These are phyloP conservation scores for Fusarium sp. DNA, from an alignment of 2,329 filamentous ascomycete species.

Conservation along the genomic window DNA sequence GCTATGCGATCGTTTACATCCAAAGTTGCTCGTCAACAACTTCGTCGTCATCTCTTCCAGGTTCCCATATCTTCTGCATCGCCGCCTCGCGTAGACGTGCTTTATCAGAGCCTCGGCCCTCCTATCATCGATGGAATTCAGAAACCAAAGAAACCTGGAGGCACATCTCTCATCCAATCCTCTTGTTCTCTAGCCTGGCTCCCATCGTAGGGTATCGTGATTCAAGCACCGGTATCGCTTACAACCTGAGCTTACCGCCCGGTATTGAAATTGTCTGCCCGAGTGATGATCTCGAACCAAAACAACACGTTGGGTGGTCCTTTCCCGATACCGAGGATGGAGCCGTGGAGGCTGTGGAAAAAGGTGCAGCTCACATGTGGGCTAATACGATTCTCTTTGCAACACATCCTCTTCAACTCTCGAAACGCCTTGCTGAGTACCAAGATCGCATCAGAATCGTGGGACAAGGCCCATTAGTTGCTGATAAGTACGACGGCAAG, in stretches of 20 bases:
- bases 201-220: conserved; percentile 30
- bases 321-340: conserved; percentile 36
- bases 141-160: conserved; percentile 60
- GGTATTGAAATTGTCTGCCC: conserved; percentile 26
- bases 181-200: neutral
- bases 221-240: conserved; percentile 35
- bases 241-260: conserved; percentile 25
- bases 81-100: conserved; percentile 50
- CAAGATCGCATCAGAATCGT: conserved; percentile 50
- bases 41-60: neutral
- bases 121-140: conserved; percentile 57
- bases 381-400: conserved; percentile 61
- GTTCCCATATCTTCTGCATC: conserved; percentile 2
- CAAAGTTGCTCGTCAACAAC: neutral
- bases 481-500: conserved; percentile 62
- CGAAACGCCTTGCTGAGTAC: conserved; percentile 44
- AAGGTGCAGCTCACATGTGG: conserved; percentile 58
- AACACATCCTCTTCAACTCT: conserved; percentile 57
- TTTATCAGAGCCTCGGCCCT: conserved; percentile 58
- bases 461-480: conserved; percentile 57
- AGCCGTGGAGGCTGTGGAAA: conserved; percentile 46
- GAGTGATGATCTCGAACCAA: conserved; percentile 8
- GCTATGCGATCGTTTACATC: neutral
- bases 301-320: conserved; percentile 22
- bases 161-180: neutral